Base-by-base conservation (phyloP, 1,139 yeast genomes). In the Nakaseomyces uthaithaninus region DNA sequence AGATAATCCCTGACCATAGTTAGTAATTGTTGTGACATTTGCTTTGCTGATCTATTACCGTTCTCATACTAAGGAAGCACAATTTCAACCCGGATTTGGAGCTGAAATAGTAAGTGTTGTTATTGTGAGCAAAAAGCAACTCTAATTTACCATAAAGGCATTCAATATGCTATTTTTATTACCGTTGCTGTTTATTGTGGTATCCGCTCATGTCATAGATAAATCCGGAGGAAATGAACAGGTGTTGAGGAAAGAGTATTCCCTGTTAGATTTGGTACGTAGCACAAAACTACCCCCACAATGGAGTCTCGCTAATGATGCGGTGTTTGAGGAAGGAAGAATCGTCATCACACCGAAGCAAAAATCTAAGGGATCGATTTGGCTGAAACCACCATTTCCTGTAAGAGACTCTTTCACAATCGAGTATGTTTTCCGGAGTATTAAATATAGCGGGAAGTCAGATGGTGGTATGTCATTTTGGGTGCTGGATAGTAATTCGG, bases 381-480 rank as follows among this genome's bases (percentile, higher is more conserved):
- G 81, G 80, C 64, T 74, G 1, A 60, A 58, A 19, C 51, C 62
- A 1, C 52, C 39, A 3, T 38, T 37, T 17, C 15, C 53, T 4
- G 20, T 48, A 17, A 26, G 38, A 9, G 42, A 41, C 19, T 23
- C 50, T 1, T 79, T 82, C 71, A 75, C 87, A 0, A 49, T 74
- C 14, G 85, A 40, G 12, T 38, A 28, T 26, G 33, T 37, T 17
- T 38, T 38, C 22, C 26, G 41, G 22, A 38, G 41, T 7, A 28
- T 34, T 9, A 30, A 30, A 10, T 38, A 24, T 22, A 26, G 19
- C 14, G 41, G 41, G 11, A 33, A 38, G 20, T 33, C 41, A n/a
- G 43, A 43, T 2, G 54, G 59, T 41, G 58, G 60, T 1, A 40
- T 55, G 14, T 45, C 59, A 2, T 37, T 59, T 20, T 50, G 55